Base-by-base conservation (phyloP, 2,329 filamentous ascomycete species). In the Aspergillus terreus region DNA sequence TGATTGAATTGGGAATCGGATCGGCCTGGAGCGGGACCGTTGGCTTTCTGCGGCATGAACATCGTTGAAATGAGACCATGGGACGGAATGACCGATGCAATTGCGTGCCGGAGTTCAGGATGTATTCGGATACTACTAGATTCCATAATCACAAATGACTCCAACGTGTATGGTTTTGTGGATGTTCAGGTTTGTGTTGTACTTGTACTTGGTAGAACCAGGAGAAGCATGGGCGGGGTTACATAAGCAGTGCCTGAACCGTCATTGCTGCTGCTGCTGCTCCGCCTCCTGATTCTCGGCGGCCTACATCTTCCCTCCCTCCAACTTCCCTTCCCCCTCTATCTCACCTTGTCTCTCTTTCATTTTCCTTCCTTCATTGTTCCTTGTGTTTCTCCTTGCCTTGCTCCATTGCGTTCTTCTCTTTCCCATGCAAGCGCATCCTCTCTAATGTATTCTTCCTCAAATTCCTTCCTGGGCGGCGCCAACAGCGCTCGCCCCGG, bases 401-500 rank as follows among this genome's bases (percentile, higher is more conserved):
- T 21, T 45, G 15, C 25, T 30, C 23, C 35, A 36, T 25, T 50
- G 41, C 25, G 19, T 40, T 15, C 15, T 47, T 33, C 57, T 62
- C 48, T 58, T 51, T 59, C 53, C 55, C 42, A 67, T 69, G 64
- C 59, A 47, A 61, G 52, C 54, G 54, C 54, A 50, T 46, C 46
- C 50, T 58, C 54, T 54, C 60, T 69, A 74, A 96, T 96, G 92
- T 97, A 90, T 77, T 94, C 90, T 60, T 90, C 87, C 71, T 88
- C 90, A 60, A 95, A 88, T 78, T 86, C 88, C 58, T 96, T 86
- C 73, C 76, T 95, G 65, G 90, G 90, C 73, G 87, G 85, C 75
- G 82, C 81, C 71, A 90, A 86, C 69, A 87, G 80, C 77, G 83
- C 87, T 70, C 87, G 85, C 54, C 88, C 87, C 46, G 83, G 84